Evolutionary conservation across 2,329 filamentous ascomycete genomes (phyloP).

Genomic region (Biscogniauxia mediterranea): DNA sequence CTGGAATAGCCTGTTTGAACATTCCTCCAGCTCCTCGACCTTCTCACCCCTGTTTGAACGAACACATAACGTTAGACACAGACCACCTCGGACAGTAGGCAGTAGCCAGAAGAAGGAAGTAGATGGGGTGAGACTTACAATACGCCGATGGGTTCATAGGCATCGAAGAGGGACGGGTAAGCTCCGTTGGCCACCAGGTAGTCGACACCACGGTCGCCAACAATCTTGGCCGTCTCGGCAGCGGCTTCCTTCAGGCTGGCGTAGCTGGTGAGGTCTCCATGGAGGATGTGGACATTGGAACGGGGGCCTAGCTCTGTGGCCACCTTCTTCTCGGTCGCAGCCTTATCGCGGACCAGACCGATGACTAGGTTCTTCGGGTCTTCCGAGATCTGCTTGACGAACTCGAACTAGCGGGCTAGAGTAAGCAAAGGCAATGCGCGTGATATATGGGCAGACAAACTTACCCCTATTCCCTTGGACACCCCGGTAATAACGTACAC

Average conservation of each 20-base stretch:
- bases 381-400: constrained; percentile 42
- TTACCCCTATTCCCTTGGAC: constrained; percentile 12
- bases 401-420: constrained; percentile 43
- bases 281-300: constrained; percentile 43
- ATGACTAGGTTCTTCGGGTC: constrained; percentile 42
- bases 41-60: constrained; percentile 29
- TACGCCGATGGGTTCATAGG: constrained; percentile 17
- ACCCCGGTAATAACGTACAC: constrained; percentile 16
- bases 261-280: constrained; percentile 43
- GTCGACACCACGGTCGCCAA: constrained; percentile 40
- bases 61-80: not conserved
- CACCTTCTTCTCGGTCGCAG: constrained; percentile 41
- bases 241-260: constrained; percentile 34
- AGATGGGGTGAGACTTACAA: constrained; percentile 6
- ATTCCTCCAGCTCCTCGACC: constrained; percentile 33
- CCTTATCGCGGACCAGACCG: constrained; percentile 46
- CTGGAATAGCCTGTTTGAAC: constrained; percentile 35
- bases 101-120: not conserved
- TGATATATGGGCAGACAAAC: constrained; percentile 3
- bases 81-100: constrained; percentile 1
- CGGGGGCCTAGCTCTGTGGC: constrained; percentile 35
- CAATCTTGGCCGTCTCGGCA: constrained; percentile 26
- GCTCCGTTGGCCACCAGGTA: constrained; percentile 52
- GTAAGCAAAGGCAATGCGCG: constrained; percentile 6
- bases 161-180: constrained; percentile 31